Conservation (phyloP, 169 alveolate species). For the Eimeria nieschulzi region DNA sequence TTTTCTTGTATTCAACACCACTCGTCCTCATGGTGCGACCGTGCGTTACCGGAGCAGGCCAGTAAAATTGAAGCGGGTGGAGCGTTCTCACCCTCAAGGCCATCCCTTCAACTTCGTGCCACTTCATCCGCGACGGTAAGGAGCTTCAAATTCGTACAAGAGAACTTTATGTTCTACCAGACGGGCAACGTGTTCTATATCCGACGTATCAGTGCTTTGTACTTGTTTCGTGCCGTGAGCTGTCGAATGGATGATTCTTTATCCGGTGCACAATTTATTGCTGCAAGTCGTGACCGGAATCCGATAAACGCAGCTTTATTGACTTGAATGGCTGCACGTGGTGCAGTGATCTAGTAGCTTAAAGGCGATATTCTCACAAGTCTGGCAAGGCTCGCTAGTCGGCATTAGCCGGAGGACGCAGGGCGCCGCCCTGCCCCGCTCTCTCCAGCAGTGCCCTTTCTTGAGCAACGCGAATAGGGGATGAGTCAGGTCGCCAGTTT, state of each 20-base stretch:
- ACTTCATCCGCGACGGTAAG: slow-evolving; percentile 47
- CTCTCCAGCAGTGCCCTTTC: neutral
- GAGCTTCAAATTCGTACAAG: neutral
- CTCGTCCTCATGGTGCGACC: neutral
- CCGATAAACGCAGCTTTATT: neutral
- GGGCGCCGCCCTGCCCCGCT: neutral
- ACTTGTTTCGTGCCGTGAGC: neutral
- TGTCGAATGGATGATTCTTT: neutral
- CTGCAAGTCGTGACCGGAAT: neutral
- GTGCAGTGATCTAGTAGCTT: too few relatives aligned
- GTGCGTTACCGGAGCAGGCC: slow-evolving; percentile 22
- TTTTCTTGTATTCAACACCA: too few relatives aligned
- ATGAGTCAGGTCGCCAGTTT: neutral
- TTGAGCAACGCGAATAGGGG: slow-evolving; percentile 13
- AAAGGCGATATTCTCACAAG: neutral
- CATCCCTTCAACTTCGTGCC: slow-evolving; percentile 6
- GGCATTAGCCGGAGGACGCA: neutral
- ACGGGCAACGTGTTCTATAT: neutral
- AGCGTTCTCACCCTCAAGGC: neutral
- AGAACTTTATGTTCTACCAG: neutral
- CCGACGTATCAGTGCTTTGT: neutral
- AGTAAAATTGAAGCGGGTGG: neutral
- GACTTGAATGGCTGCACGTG: too few relatives aligned
- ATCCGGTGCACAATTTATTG: neutral
- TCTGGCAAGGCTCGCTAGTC: neutral